Evolutionary conservation across 225 moss, liverwort and hornwort species (phyloP), one percentile per base, ranked within the genome.

Genomic region (Bryum argenteum): DNA sequence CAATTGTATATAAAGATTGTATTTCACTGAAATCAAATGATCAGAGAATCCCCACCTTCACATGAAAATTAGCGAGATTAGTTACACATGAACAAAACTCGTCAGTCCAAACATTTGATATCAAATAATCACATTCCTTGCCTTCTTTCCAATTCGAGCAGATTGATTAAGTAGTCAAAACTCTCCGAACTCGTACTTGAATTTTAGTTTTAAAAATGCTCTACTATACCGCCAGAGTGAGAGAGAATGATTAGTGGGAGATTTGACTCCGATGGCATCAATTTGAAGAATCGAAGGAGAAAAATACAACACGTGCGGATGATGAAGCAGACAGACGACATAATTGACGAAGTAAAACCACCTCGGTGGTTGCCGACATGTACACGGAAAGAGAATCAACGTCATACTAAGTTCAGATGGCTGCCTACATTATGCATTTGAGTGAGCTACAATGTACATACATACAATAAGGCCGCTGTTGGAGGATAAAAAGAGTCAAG

Each of bases 401-500:
- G 39, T 48, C 54, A 55, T 71, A 54, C 13, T 10, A n/a, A 17
- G 70, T 7, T 71, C 50, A 24, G 71, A 15, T 58, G 58, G 69
- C 64, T 53, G 14, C 33, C 61, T 72, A 67, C 48, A 43, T 58
- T 58, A 52, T 58, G 58, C 58, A 64, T 38, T 72, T 23, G 58
- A 73, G 72, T 58, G 37, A 38, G 53, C 69, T 69, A 20, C 58
- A 63, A 52, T 73, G 33, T 14, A 44, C 44, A 11, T n/a, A n/a
- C n/a, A 53, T 69, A 77, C 72, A 69, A 65, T 17, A 40, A 50
- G 41, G 28, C 12, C 80, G 66, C 26, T 48, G 42, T 54, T 77
- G n/a, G n/a, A n/a, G n/a, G 69, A 69, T 52, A 18, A 67, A 11
- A 38, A 50, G 33, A 28, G 23, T 50, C 33, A 23, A 10, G 24